phyloP scores from a whole-genome alignment of 805 yeast genomes.

The Myxozyma geophila region DNA sequence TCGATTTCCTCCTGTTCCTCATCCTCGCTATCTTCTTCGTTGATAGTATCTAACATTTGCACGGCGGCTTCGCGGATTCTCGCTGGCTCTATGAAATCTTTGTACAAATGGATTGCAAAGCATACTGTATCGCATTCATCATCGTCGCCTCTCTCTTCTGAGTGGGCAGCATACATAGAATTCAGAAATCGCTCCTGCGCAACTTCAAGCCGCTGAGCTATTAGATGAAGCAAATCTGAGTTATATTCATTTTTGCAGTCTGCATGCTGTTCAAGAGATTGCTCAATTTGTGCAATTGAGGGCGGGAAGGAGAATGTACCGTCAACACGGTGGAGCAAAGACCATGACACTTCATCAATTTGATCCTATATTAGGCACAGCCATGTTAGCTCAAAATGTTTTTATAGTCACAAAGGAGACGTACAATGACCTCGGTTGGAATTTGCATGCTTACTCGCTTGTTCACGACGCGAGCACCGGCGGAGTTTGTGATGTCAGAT shows the following conservation, averaged over 20 bases:
- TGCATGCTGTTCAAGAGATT: background rate
- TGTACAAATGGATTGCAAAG: conserved; percentile 25
- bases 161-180: conserved; percentile 22
- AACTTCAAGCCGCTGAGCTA: conserved; percentile 21
- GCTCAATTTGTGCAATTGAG: conserved; percentile 23
- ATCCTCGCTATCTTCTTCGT: conserved; percentile 13
- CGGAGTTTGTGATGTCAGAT: conserved; percentile 25
- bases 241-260: conserved; percentile 10
- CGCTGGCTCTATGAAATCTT: conserved; percentile 9
- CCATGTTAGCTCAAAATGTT: background rate
- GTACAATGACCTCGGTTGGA: conserved; percentile 17
- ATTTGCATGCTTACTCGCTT: conserved; percentile 24
- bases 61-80: conserved; percentile 10
- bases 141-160: background rate
- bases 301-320: conserved; percentile 31
- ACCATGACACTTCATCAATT: conserved; percentile 16
- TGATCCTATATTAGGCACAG: background rate
- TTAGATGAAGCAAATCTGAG: conserved; percentile 21
- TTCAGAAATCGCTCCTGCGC: conserved; percentile 27
- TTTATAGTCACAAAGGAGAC: background rate
- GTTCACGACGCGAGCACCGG: conserved; percentile 13
- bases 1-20: background rate
- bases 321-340: conserved; percentile 24
- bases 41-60: conserved; percentile 1
- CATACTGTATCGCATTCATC: conserved; percentile 26